Base-by-base conservation (phyloP, 2,329 filamentous ascomycete species). In the Esteya vermicola region DNA sequence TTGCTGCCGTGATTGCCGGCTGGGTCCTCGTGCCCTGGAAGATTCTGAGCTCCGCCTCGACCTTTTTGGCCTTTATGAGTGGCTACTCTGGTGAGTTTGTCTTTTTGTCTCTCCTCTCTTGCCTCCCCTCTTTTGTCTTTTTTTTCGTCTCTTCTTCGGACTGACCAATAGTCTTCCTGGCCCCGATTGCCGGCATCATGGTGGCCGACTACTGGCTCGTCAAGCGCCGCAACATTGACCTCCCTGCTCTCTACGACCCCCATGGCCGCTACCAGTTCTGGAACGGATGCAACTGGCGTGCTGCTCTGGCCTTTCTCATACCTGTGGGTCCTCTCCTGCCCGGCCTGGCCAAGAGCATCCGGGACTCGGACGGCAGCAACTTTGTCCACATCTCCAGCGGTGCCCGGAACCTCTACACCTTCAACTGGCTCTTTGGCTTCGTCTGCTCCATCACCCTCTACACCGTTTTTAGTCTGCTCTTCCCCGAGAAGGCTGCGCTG, bases 361-460 rank as follows among this genome's bases (percentile, higher is more conserved):
- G 43, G 39, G 43, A 43, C 18, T n/a, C 32, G n/a, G n/a, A n/a
- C n/a, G n/a, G n/a, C 36, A 10, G 9, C 6, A 34, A 26, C 10
- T n/a, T n/a, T n/a, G 30, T 50, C 13, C 43, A 46, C 27, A 43
- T 51, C 33, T 34, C 41, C 28, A 57, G 58, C 0, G 76, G 77
- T 0, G 57, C 63, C 0, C 54, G 59, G 32, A 66, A 70, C 46
- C 58, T 78, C 5, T 81, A 79, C 51, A 64, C 68, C 21, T 76
- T 81, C 51, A 75, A 77, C n/a, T 81, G 76, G 70, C 51, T 81
- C 16, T 63, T 78, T 36, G 77, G 76, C 0, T 79, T 81, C 46
- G 57, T 66, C 9, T 60, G 55, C 0, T 73, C 71, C 8, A 66
- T 69, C 18, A 37, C 73, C 4, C 61, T 79, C 0, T 81, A 81